These are phyloP conservation scores for Hemileccinum rubropunctum DNA, from an alignment of 768 basidiomycete species.

Conservation along the genomic window DNA sequence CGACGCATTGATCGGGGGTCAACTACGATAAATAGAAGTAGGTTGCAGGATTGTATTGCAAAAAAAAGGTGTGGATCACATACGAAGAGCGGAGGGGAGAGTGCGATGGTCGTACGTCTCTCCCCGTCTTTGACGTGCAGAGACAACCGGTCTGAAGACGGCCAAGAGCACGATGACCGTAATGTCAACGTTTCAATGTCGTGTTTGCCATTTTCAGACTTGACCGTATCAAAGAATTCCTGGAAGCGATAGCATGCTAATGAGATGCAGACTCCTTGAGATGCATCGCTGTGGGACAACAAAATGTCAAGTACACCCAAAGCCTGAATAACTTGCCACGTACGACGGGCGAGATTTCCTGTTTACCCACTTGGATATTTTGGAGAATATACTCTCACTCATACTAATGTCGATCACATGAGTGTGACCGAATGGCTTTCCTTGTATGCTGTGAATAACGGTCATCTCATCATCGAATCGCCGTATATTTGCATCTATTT, in stretches of 20 bases:
- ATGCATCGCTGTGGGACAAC: slow-evolving; percentile 29
- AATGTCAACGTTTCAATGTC: slow-evolving; percentile 22
- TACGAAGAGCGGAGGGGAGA: slow-evolving; percentile 33
- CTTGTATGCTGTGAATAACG: slow-evolving; percentile 17
- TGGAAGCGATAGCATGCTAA: slow-evolving; percentile 42
- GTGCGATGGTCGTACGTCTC: slow-evolving; percentile 13
- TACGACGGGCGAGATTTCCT: slow-evolving; percentile 30
- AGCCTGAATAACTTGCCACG: slow-evolving; percentile 14
- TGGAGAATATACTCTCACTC: slow-evolving; percentile 24
- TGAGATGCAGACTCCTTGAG: slow-evolving; percentile 41
- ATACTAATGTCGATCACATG: slow-evolving; percentile 30
- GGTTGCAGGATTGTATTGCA: not conserved
- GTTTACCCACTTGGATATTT: slow-evolving; percentile 38
- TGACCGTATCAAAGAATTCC: slow-evolving; percentile 19
- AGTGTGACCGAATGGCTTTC: slow-evolving; percentile 17
- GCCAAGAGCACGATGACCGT: slow-evolving; percentile 42
- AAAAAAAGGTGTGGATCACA: slow-evolving; percentile 25
- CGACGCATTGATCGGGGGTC: slow-evolving; percentile 48
- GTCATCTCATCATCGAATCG: slow-evolving; percentile 19
- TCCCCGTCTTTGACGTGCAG: slow-evolving; percentile 9
- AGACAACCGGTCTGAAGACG: slow-evolving; percentile 26
- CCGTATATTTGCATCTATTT: not conserved
- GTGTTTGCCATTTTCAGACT: slow-evolving; percentile 10
- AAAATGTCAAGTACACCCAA: not conserved
- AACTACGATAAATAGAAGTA: slow-evolving; percentile 29